Evolutionary conservation across 2,329 filamentous ascomycete genomes (phyloP), one percentile per base, ranked within the genome.

Genomic region (Podosphaera aphanis): DNA sequence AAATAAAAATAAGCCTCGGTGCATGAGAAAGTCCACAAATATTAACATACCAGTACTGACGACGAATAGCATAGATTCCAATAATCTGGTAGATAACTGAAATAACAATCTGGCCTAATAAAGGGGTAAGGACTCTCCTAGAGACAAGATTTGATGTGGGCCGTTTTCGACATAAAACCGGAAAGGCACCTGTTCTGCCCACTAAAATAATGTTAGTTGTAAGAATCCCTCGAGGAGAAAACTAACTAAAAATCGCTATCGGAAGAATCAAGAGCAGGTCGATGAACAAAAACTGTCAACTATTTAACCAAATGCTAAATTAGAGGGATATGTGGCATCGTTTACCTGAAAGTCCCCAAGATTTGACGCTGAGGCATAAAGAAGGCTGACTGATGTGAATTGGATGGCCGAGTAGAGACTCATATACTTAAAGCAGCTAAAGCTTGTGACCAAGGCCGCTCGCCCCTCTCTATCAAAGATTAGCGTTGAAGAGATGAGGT

Each of bases 381-480:
- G 70, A 59, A 98, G 94, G 69, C 82, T 93, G 57, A 98, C 92
- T 0, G 83, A 84, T 6, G 84, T 93, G 66, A 98, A 98, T 61
- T 98, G 90, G 52, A 98, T 98, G n/a, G 90, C 88, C 2, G 86
- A 95, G 66, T 98, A 98, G 52, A 98, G 64, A 55, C 83, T 92
- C 92, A 98, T 98, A 64, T 93, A 98, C 66, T 95, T 98, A 71
- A 98, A 98, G 66, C 90, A 98, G 65, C 83, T 92, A 66, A 98
- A 98, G 62, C 85, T 93, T 11, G 90, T 98, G n/a, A 95, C 86
- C 29, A 98, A 70, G 29, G 92, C 83, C 18, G 88, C 88, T 50
- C 92, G 77, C 18, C 90, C 90, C 66, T 98, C 90, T 52, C 85
- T 62, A 35, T 18, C 11, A 43, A 31, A 37, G 33, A 16, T 18